Conservation (phyloP, 192 early-diverging fungal genomes). For the Umbelopsis sp. region DNA sequence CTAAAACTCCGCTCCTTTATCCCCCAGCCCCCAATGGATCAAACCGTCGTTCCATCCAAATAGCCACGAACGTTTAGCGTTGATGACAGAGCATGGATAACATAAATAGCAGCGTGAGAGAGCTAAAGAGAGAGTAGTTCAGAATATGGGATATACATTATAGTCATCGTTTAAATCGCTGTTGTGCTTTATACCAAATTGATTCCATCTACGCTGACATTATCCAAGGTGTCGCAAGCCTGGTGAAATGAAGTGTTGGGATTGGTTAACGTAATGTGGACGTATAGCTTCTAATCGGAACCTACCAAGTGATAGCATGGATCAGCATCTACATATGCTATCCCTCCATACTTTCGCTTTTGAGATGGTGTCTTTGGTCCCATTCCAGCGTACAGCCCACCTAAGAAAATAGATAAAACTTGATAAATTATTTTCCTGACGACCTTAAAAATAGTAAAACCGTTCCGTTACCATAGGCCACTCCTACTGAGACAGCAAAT, state of each 20-base stretch:
- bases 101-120: slow-evolving; percentile 5
- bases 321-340: slow-evolving; percentile 63
- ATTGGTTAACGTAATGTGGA: background rate
- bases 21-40: background rate
- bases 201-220: slow-evolving; percentile 61
- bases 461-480: background rate
- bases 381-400: slow-evolving; percentile 9
- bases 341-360: slow-evolving; percentile 54
- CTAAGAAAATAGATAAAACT: too few species aligned
- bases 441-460: background rate
- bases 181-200: slow-evolving; percentile 7
- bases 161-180: background rate
- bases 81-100: background rate
- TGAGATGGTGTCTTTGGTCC: slow-evolving; percentile 53
- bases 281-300: background rate
- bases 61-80: background rate
- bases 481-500: background rate
- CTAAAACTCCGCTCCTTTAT: background rate
- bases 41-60: background rate
- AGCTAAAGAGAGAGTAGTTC: background rate
- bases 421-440: slow-evolving; percentile 43
- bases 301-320: slow-evolving; percentile 62
- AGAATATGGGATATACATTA: background rate
- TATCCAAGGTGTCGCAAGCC: slow-evolving; percentile 63
- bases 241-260: background rate